Conservation (phyloP, 805 yeast genomes). For the Blastobotrys peoriensis region DNA sequence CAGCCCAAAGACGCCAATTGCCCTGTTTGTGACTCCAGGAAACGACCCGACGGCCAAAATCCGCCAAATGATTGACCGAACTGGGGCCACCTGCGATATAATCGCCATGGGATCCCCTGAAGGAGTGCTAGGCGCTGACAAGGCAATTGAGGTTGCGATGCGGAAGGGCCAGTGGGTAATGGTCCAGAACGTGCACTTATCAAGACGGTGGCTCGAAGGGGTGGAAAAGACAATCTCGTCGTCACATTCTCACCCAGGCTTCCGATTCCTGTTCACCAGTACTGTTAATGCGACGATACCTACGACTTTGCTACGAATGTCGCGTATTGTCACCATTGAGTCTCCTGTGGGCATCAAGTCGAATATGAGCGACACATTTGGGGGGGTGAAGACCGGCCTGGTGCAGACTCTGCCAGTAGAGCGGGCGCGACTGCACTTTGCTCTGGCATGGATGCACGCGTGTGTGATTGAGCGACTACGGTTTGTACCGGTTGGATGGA, state of each 20-base stretch:
- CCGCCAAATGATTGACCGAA: slow-evolving; percentile 36
- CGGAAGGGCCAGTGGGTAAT: slow-evolving; percentile 63
- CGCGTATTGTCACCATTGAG: slow-evolving; percentile 57
- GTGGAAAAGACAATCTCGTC: slow-evolving; percentile 44
- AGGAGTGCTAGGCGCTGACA: slow-evolving; percentile 50
- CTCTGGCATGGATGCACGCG: slow-evolving; percentile 67
- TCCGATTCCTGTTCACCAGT: slow-evolving; percentile 64
- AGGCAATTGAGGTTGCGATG: slow-evolving; percentile 42
- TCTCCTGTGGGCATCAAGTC: slow-evolving; percentile 53
- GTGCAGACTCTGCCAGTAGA: slow-evolving; percentile 35
- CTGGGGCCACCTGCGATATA: slow-evolving; percentile 25
- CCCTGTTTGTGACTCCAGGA: slow-evolving; percentile 55
- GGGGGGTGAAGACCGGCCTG: slow-evolving; percentile 17
- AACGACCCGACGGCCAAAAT: slow-evolving; percentile 61
- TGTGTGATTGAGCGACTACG: slow-evolving; percentile 52
- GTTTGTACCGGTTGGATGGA: slow-evolving; percentile 59
- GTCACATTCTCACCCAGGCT: slow-evolving; percentile 27
- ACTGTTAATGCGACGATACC: slow-evolving; percentile 45
- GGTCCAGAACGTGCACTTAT: slow-evolving; percentile 75
- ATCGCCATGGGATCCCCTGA: slow-evolving; percentile 75
- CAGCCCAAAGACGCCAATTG: slow-evolving; percentile 33
- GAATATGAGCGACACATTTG: slow-evolving; percentile 37
- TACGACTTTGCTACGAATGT: slow-evolving; percentile 46
- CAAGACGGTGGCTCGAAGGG: slow-evolving; percentile 54
- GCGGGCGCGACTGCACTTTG: slow-evolving; percentile 42